A percentile compares a stretch with the other conserved stretches of the same genome.
Evolutionary conservation across 768 basidiomycete species (phyloP).

Genomic region (Collybiopsis confluens): DNA sequence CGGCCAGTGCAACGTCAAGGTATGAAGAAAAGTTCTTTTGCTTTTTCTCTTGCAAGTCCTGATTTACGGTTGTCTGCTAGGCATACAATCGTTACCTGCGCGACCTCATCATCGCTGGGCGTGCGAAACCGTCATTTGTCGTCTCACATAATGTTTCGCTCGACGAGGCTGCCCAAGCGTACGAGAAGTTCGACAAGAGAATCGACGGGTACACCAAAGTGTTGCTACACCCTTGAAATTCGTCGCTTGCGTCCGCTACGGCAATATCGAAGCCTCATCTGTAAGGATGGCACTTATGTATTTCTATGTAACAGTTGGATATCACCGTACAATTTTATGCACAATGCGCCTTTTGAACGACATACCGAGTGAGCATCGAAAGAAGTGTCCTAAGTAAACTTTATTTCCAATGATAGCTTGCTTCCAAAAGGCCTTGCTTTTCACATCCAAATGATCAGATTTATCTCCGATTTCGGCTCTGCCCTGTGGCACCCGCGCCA

Average conservation of each 20-base stretch:
- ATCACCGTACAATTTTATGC: no score
- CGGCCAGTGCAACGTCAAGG: conserved; percentile 56
- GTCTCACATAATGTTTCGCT: conserved; percentile 50
- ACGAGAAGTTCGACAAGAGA: conserved; percentile 50
- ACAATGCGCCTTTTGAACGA: no score
- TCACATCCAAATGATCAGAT: neutral
- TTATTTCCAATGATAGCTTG: no score
- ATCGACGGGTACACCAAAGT: conserved; percentile 54
- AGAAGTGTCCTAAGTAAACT: no score
- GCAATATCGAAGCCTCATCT: no score
- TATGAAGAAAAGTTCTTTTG: no score
- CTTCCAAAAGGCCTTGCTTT: no score
- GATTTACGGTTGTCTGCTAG: conserved; percentile 18
- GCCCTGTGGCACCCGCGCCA: conserved; percentile 32
- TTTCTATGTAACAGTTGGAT: no score
- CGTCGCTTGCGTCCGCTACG: no score
- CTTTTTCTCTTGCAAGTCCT: neutral
- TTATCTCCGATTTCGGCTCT: conserved; percentile 50
- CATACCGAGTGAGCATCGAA: no score
- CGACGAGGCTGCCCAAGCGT: conserved; percentile 44
- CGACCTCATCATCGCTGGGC: conserved; percentile 49
- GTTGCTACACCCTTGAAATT: conserved; percentile 39
- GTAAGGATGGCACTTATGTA: no score
- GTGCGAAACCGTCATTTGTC: conserved; percentile 51
- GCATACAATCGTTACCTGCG: conserved; percentile 50